Evolutionary conservation across 176 grass and related monocot species (phyloP).

Genomic region (Bonia amplexicaulis): DNA sequence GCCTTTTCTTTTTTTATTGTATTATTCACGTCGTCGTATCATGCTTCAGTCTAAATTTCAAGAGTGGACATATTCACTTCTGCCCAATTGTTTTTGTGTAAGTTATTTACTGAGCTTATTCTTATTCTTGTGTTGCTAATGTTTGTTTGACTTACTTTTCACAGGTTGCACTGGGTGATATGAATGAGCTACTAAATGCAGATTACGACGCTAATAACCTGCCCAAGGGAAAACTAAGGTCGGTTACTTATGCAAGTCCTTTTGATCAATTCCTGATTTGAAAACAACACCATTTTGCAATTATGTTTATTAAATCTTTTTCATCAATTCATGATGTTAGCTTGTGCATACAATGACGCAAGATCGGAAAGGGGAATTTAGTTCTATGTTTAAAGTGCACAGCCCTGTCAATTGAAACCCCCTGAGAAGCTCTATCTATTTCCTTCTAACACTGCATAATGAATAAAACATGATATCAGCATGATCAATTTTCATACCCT

Average conservation of each 20-base stretch:
- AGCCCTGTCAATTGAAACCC: background rate
- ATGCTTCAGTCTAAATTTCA: background rate
- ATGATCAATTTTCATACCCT: background rate
- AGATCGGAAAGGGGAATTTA: background rate
- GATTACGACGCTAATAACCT: constrained; percentile 77
- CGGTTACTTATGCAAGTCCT: constrained; percentile 9
- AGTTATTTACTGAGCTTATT: background rate
- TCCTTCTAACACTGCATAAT: background rate
- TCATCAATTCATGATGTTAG: background rate
- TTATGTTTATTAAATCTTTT: background rate
- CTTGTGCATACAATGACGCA: background rate
- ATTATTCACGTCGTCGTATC: background rate
- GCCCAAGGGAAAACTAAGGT: constrained; percentile 87
- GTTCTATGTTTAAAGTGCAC: background rate
- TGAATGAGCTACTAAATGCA: constrained; percentile 63
- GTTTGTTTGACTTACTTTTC: constrained; percentile 10
- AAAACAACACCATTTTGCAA: background rate
- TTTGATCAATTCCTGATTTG: background rate
- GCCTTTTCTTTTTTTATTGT: background rate
- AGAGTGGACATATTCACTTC: background rate
- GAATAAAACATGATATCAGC: background rate
- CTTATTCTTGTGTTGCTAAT: constrained; percentile 8
- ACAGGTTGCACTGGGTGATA: constrained; percentile 88
- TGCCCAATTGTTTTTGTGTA: background rate
- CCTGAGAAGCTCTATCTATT: background rate